Percentiles rank a stretch among this genome's conserved stretches.
Conservation (phyloP, 805 yeast genomes). For the Torulaspora quercuum region DNA sequence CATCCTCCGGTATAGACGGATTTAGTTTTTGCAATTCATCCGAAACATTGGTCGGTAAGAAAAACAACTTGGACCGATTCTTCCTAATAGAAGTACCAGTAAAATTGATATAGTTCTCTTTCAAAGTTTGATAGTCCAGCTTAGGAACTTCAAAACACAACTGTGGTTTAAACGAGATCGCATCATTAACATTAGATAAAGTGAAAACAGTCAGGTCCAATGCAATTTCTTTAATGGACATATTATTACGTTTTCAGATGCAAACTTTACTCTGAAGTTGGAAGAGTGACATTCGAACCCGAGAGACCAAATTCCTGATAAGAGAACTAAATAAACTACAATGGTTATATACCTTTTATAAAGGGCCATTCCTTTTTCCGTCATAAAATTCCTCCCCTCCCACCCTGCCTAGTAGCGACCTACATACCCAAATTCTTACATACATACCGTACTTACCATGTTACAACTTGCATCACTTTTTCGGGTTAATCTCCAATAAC, state of each 20-base stretch:
- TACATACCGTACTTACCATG: too few relatives aligned
- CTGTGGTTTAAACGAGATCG: constrained; percentile 29
- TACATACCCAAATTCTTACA: too few relatives aligned
- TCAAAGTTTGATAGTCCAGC: constrained; percentile 23
- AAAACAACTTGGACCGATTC: constrained; percentile 23
- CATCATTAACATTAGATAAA: constrained; percentile 27
- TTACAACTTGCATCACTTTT: too few relatives aligned
- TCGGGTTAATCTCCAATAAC: too few relatives aligned
- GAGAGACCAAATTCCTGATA: too few relatives aligned
- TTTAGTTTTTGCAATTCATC: constrained; percentile 28
- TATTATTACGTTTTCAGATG: too few relatives aligned
- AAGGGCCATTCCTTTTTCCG: too few relatives aligned
- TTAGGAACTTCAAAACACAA: constrained; percentile 26
- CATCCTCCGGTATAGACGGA: constrained; percentile 25
- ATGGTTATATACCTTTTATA: not conserved
- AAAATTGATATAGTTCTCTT: constrained; percentile 23
- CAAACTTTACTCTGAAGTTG: too few relatives aligned
- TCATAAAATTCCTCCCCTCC: too few relatives aligned
- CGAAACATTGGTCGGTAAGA: constrained; percentile 27
- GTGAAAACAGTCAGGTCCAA: constrained; percentile 26
- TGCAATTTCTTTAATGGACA: constrained; percentile 24
- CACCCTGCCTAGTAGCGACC: too few relatives aligned
- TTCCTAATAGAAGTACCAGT: constrained; percentile 30
- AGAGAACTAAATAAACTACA: too few relatives aligned
- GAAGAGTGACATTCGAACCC: too few relatives aligned